Base-by-base conservation (phyloP, 768 basidiomycete species). In the Mycena floridula region DNA sequence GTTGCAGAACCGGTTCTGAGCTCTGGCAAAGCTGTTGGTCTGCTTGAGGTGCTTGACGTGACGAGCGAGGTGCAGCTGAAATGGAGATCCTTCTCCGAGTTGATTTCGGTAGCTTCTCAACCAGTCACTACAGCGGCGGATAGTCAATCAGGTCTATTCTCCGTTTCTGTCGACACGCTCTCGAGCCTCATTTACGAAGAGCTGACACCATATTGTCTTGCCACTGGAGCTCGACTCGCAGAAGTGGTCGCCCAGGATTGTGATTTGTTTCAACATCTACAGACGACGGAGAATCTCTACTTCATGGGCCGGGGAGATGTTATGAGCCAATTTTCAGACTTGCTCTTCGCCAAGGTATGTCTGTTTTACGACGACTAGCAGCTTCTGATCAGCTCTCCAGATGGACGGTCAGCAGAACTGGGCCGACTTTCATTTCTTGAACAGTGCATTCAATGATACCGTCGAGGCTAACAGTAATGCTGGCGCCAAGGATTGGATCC, bases 361-460 rank as follows among this genome's bases (percentile, higher is more conserved):
- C 9, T 9, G 25, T 28, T 25, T 38, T 38, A 16, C 27, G 23
- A 7, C 24, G 16, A 24, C 21, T 16, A 16, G 12, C 4, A 8
- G 12, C 43, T 46, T n/a, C 51, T 39, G 21, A 40, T n/a, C n/a
- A n/a, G n/a, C n/a, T n/a, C n/a, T 15, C 36, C 43, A 90, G 87
- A 89, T 90, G 77, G 85, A 91, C 50, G 66, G 66, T n/a, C 68
- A 73, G 38, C 79, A 83, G 54, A 55, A 65, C 26, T 92, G 89
- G 89, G 72, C 63, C 37, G 89, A 91, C 56, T 89, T 88, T 57
- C 89, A 92, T 63, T 87, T 86, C 61, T 59, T 91, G 44, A 91
- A 91, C 54, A 82, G 77, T 23, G 79, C 82, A 8, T 89, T 92
- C 57, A 67, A 69, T 16, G 85, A 89, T 40, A 72, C 84, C 23